A percentile compares a stretch with the other conserved stretches of the same genome.
phyloP scores from a whole-genome alignment of 2,329 filamentous ascomycete species.

The Fusarium domesticum region DNA sequence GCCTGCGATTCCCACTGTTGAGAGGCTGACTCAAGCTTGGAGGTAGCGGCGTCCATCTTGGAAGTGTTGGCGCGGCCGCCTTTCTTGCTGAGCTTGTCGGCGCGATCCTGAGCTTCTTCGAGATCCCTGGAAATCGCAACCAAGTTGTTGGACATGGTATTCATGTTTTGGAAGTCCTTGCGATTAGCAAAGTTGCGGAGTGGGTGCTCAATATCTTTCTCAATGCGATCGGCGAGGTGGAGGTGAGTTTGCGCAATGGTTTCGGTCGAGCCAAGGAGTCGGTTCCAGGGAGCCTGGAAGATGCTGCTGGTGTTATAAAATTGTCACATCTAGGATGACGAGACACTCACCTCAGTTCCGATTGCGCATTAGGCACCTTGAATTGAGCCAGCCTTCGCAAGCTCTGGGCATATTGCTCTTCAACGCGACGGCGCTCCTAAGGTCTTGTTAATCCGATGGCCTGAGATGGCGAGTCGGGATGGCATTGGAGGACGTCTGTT shows the following conservation, averaged over 20 bases:
- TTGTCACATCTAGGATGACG: neutral
- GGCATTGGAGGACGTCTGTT: neutral
- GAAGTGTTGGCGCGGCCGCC: slow-evolving; percentile 71
- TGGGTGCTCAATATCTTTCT: slow-evolving; percentile 82
- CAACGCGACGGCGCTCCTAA: slow-evolving; percentile 87
- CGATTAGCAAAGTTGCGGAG: slow-evolving; percentile 71
- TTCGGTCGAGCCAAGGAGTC: slow-evolving; percentile 76
- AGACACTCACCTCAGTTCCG: slow-evolving; percentile 76
- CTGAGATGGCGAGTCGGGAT: neutral
- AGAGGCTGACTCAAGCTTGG: slow-evolving; percentile 72
- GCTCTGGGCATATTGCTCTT: slow-evolving; percentile 82
- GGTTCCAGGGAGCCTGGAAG: slow-evolving; percentile 87
- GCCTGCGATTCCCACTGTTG: slow-evolving; percentile 92
- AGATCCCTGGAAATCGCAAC: slow-evolving; percentile 78
- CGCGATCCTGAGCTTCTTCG: slow-evolving; percentile 77
- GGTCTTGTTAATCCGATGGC: slow-evolving; percentile 2
- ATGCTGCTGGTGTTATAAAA: slow-evolving; percentile 56
- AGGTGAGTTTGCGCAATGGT: slow-evolving; percentile 81
- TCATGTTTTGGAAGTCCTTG: slow-evolving; percentile 78
- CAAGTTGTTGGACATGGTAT: slow-evolving; percentile 78
- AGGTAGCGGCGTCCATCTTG: slow-evolving; percentile 72
- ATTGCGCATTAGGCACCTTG: slow-evolving; percentile 69
- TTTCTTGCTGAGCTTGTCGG: slow-evolving; percentile 80
- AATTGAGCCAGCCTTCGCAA: slow-evolving; percentile 77
- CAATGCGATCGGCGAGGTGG: slow-evolving; percentile 74